These are phyloP conservation scores for Neonectria hederae DNA, from an alignment of 2,329 filamentous ascomycete species.

Conservation along the genomic window DNA sequence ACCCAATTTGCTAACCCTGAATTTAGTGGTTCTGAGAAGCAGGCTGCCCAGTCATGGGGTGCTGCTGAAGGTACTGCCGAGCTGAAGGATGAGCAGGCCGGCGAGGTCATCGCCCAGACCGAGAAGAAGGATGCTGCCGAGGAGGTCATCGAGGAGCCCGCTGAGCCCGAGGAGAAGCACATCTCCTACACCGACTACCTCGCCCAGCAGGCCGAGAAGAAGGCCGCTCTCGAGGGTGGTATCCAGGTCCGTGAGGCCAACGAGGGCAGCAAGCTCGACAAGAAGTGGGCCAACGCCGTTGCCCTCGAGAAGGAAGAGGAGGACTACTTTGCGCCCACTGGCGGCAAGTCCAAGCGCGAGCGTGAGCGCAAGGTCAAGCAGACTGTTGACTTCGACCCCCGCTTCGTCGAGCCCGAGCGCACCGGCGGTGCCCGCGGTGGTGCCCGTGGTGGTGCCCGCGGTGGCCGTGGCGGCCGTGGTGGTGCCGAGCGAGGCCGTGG, in stretches of 20 bases:
- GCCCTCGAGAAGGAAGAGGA: conserved; percentile 73
- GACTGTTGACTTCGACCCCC: conserved; percentile 86
- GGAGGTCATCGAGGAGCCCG: conserved; percentile 59
- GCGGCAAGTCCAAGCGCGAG: conserved; percentile 84
- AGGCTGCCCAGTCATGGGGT: conserved; percentile 90
- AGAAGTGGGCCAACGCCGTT: conserved; percentile 94
- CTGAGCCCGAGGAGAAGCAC: conserved; percentile 83
- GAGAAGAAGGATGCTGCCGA: conserved; percentile 79
- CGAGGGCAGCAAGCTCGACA: conserved; percentile 86
- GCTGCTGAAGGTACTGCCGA: conserved; percentile 82
- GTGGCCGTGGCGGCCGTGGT: conserved; percentile 52
- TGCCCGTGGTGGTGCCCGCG: conserved; percentile 55
- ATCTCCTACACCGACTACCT: conserved; percentile 93
- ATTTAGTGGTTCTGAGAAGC: conserved; percentile 81
- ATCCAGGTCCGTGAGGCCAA: conserved; percentile 88
- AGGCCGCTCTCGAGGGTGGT: conserved; percentile 70
- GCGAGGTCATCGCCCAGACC: conserved; percentile 84
- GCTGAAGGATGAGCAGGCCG: conserved; percentile 90
- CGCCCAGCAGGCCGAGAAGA: conserved; percentile 77
- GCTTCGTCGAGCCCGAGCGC: conserved; percentile 77
- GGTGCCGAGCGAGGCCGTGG: conserved; percentile 51
- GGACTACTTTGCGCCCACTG: conserved; percentile 78
- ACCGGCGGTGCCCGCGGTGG: conserved; percentile 55
- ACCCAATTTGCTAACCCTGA: conserved; percentile 37
- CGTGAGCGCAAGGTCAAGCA: conserved; percentile 94